Evolutionary conservation across 116 monocot species (phyloP), one percentile per base, ranked within the genome.

Genomic region (Iris pallida): DNA sequence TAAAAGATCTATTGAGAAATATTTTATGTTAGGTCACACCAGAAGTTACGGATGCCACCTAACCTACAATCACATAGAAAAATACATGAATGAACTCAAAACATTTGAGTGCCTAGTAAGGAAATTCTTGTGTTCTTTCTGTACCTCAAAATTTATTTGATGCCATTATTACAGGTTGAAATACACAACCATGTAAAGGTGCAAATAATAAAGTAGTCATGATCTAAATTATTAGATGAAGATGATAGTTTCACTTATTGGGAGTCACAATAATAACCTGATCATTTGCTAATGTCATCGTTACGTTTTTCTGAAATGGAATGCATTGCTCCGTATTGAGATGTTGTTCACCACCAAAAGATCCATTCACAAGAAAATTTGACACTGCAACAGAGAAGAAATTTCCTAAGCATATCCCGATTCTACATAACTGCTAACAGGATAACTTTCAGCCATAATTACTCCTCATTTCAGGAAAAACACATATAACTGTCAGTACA

Each of bases 281-380:
- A 47, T 91, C 89, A 80, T 82, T 89, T 57, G 84, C 84, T 55
- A 91, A 76, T 64, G 74, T 56, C 54, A 95, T 42, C 41, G 86
- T 88, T 11, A 86, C 47, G 64, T 88, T 95, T 68, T 71, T 76
- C 78, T 86, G 91, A 76, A 89, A 91, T 53, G 88, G 80, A 68
- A 95, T 72, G 74, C 95, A 95, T 20, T 84, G 89, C 55, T 76
- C 85, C 41, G 60, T 55, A 65, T 76, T 10, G 42, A 69, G 69
- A 80, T 70, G 75, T 58, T 73, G 61, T 43, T 19, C 9, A 70
- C 41, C 73, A 56, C 64, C 76, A 72, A 75, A 80, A 69, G 82
- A 80, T 72, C 84, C 84, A 77, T 72, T 82, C 17, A 57, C 56
- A 16, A 70, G 42, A 68, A 77, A 86, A 71, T 70, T 78, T 82